These are phyloP conservation scores for Phytophthora sp. DNA, from an alignment of 352 stramenopile species.

Conservation along the genomic window DNA sequence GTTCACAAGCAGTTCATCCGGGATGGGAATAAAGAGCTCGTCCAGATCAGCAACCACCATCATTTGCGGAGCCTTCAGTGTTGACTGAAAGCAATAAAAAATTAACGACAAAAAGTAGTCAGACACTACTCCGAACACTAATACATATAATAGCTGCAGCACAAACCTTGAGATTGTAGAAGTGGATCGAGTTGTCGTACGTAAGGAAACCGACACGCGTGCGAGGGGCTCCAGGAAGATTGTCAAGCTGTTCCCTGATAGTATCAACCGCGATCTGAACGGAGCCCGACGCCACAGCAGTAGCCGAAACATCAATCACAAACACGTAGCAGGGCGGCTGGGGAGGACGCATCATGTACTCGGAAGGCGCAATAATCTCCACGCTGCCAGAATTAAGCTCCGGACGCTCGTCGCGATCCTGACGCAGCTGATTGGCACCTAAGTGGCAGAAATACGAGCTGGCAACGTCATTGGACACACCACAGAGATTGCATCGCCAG, in stretches of 20 bases:
- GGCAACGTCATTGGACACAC: constrained; percentile 90
- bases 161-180: constrained; percentile 90
- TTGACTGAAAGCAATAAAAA: constrained; percentile 46
- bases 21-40: constrained; percentile 91
- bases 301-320: constrained; percentile 89
- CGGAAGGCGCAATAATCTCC: constrained; percentile 85
- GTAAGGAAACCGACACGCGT: constrained; percentile 88
- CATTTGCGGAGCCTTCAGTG: constrained; percentile 87
- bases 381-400: constrained; percentile 80
- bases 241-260: constrained; percentile 85
- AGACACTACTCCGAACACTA: neutral
- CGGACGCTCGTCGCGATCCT: constrained; percentile 92
- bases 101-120: constrained; percentile 57
- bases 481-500: constrained; percentile 91
- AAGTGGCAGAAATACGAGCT: constrained; percentile 99
- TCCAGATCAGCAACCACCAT: constrained; percentile 90
- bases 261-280: constrained; percentile 76
- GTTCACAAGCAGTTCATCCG: constrained; percentile 98
- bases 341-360: constrained; percentile 92
- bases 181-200: constrained; percentile 87
- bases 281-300: constrained; percentile 70
- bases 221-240: constrained; percentile 70
- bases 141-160: neutral
- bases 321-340: constrained; percentile 90
- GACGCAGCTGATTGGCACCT: constrained; percentile 93